A percentile compares a stretch with the other conserved stretches of the same genome.
phyloP scores from a whole-genome alignment of 2,329 filamentous ascomycete species.

The Fusarium sp. region DNA sequence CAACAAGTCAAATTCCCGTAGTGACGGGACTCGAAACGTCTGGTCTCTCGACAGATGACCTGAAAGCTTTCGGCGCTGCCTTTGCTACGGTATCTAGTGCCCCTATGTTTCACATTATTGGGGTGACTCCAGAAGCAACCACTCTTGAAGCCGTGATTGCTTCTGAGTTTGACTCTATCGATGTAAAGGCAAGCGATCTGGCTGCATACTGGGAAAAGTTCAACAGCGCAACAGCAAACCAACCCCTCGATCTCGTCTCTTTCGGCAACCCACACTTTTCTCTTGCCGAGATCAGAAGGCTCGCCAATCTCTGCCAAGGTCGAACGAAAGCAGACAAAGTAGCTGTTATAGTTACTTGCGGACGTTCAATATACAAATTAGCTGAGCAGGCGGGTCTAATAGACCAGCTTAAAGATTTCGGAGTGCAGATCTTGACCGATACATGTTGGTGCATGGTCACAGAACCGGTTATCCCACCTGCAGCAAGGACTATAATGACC shows the following conservation, averaged over 20 bases:
- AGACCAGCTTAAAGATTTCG: conserved; percentile 16
- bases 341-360: conserved; percentile 15
- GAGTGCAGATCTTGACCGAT: conserved; percentile 31
- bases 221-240: conserved; percentile 17
- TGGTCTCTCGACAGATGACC: conserved; percentile 31
- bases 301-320: neutral
- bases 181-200: conserved; percentile 18
- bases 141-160: neutral
- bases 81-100: conserved; percentile 44
- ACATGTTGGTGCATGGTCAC: conserved; percentile 41
- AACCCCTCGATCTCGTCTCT: conserved; percentile 30
- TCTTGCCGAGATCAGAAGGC: conserved; percentile 23
- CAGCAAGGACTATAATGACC: conserved; percentile 27
- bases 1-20: conserved; percentile 31
- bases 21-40: conserved; percentile 28
- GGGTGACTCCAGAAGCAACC: conserved; percentile 39
- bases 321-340: conserved; percentile 1
- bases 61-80: conserved; percentile 42
- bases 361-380: conserved; percentile 25
- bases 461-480: conserved; percentile 29
- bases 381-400: conserved; percentile 36
- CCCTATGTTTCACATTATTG: conserved; percentile 44
- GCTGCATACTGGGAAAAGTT: conserved; percentile 23
- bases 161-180: neutral
- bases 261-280: conserved; percentile 44